Evolutionary conservation across 179 eudicot species (phyloP).

Genomic region (Actinidia polygama): DNA sequence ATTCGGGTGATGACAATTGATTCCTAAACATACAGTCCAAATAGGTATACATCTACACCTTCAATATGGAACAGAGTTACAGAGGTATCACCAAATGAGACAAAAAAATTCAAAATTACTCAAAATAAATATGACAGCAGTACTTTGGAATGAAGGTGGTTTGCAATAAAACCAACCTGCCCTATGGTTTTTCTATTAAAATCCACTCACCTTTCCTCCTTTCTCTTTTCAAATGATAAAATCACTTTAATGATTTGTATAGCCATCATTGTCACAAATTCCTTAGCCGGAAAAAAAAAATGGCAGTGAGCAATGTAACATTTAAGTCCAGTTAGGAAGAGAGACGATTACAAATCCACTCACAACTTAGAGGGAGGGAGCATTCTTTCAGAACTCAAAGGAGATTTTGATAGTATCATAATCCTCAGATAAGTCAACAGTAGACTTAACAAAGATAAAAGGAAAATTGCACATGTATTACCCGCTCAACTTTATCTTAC

Average conservation of each 20-base stretch:
- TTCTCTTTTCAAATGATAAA: background rate
- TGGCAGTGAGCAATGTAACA: background rate
- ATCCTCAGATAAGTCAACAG: background rate
- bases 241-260: background rate
- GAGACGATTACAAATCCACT: background rate
- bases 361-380: background rate
- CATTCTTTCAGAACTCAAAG: background rate
- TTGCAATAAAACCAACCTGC: background rate
- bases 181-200: background rate
- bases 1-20: constrained; percentile 76
- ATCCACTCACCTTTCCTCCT: background rate
- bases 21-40: constrained; percentile 91
- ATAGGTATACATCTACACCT: constrained; percentile 89
- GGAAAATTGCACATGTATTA: background rate
- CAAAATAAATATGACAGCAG: background rate
- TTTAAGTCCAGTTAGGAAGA: background rate
- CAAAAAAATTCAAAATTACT: constrained; percentile 8
- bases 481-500: constrained; percentile 37
- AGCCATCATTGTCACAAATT: background rate
- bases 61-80: constrained; percentile 86
- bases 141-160: background rate
- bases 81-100: constrained; percentile 62
- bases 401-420: background rate
- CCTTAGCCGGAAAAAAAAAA: background rate
- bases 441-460: background rate